Base-by-base conservation (phyloP, 108 stramenopile species). In the Pseudonitzschia delicatissima region DNA sequence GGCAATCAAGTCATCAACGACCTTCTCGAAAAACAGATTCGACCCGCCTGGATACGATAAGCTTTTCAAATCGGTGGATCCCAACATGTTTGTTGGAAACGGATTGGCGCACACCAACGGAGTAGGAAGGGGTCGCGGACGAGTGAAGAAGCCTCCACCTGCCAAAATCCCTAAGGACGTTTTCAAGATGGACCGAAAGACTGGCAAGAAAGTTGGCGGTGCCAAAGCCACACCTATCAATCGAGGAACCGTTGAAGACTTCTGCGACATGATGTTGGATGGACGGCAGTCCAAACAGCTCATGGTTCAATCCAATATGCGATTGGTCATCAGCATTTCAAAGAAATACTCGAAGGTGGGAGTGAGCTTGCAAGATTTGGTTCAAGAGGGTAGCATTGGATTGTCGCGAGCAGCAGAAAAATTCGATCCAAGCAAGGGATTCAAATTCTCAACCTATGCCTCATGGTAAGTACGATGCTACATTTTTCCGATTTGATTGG, bases 301-400 rank as follows among this genome's bases (percentile, higher is more conserved):
- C 20, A 96, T 98, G 95, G 87, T 98, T 23, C 81, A 87, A 51
- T 87, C 88, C 49, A 98, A 98, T 62, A 90, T 97, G 87, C 68
- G 96, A 28, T 78, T 98, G 25, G 98, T 96, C 18, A 84, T 98
- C 4, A 90, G 89, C 58, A 97, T 97, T 68, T 85, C 93, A 18
- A 81, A 87, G 33, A 75, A 94, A 42, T 98, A 96, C 62, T 80
- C 78, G 21, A 86, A 85, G 35, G 85, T 91, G 5, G 96, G 96
- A 26, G 84, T 96, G 7, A 77, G 80, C 62, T 67, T 91, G 36
- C 78, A 84, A 53, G 89, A 95, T 78, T 73, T 96, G 57, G 87
- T 95, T 13, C 94, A 96, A 67, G 94, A 96, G 74, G 91, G 94
- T 0, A 93, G 88, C 59, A 64, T 96, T 31, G 94, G 91, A 11